Conservation (phyloP, 139 green algal species). For the Nannochloris sp. region DNA sequence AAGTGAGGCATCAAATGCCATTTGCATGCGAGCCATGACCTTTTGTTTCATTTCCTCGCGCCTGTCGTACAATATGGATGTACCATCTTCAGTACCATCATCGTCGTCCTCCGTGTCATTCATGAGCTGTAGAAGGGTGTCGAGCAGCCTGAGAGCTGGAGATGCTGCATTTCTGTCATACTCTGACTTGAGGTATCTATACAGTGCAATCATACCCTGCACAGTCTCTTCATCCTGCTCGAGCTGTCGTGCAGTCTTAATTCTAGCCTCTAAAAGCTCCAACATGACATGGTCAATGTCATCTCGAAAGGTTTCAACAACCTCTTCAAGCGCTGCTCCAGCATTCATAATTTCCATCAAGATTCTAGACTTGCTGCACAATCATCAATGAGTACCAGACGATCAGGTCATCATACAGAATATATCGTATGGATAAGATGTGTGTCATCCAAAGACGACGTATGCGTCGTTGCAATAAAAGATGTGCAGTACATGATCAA, state of each 20-base stretch:
- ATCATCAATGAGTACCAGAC: too few relatives aligned
- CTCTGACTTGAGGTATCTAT: slow-evolving; percentile 1
- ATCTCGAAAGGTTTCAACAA: not conserved
- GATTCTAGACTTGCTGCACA: not conserved
- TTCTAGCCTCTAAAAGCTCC: slow-evolving; percentile 4
- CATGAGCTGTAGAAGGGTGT: slow-evolving; percentile 4
- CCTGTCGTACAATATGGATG: not conserved
- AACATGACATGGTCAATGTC: slow-evolving; percentile 12
- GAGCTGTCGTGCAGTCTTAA: not conserved
- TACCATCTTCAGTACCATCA: too few relatives aligned
- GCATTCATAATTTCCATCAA: slow-evolving; percentile 14
- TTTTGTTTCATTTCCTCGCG: not conserved
- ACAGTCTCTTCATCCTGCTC: slow-evolving; percentile 1
- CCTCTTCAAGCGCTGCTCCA: not conserved
- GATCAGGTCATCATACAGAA: too few relatives aligned
- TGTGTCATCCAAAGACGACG: too few relatives aligned
- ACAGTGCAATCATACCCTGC: not conserved
- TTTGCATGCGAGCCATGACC: not conserved
- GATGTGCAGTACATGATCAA: too few relatives aligned
- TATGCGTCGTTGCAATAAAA: too few relatives aligned
- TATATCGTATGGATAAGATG: too few relatives aligned
- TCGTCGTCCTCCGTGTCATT: not conserved
- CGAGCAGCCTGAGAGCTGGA: slow-evolving; percentile 4
- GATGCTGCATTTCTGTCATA: slow-evolving; percentile 9
- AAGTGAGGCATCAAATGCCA: not conserved